Evolutionary conservation across 129 eudicot species (phyloP), one percentile per base, ranked within the genome.

Genomic region (Pulicaria dysenterica): DNA sequence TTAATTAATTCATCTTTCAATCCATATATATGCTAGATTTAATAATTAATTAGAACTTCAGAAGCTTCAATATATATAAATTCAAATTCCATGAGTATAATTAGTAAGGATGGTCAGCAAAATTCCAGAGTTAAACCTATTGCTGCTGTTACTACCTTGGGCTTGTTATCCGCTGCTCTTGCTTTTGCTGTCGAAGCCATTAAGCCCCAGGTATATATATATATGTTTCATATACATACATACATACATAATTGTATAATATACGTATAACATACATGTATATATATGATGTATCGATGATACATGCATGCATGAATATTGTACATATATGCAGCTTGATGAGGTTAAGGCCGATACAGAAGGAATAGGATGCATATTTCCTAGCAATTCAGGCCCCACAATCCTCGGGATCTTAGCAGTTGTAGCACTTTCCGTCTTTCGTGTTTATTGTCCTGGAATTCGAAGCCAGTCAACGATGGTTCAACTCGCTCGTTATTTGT

Each of bases 401-500:
- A 13, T 16, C 12, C 49, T 73, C 15, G 69, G 12, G 11, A 5
- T 72, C 38, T 7, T 13, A 41, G 72, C 64, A 40, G 3, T 50
- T 38, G 34, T 50, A 24, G 64, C 72, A 5, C 72, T 74, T 50
- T 16, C 50, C 43, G 13, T 36, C 7, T 51, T 40, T 74, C 79
- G 79, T 51, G 54, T 64, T n/a, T 74, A 50, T 74, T 74, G 78
- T 14, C 69, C 64, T 3, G 62, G 55, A 42, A 17, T 6, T 5
- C 58, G 40, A 47, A 16, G 12, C 56, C 7, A 64, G 0, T 48
- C 59, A 16, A 16, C 77, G 0, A 4, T 17, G 42, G 19, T 41
- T 73, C 77, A 11, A 48, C 70, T 73, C 62, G 17, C 70, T 12
- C 70, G 58, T 73, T 47, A 36, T 60, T 73, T 63, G 48, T 73